Conservation (phyloP, 805 yeast genomes). For the Candida boleticola region DNA sequence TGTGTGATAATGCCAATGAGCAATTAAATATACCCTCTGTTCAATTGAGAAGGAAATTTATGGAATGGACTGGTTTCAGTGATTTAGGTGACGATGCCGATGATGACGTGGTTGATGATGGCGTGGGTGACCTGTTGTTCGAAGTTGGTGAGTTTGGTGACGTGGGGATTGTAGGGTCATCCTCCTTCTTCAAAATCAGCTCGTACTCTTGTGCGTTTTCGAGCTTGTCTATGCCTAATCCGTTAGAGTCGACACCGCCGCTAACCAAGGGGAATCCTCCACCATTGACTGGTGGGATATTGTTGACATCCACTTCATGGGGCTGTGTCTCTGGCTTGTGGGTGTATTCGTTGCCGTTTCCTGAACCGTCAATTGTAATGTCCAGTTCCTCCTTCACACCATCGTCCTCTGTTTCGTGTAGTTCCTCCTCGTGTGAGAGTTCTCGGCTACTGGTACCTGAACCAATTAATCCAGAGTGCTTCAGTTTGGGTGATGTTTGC, state of each 20-base stretch:
- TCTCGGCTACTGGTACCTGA: too few relatives aligned
- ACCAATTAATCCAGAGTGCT: not conserved
- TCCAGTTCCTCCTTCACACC: too few relatives aligned
- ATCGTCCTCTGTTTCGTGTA: too few relatives aligned
- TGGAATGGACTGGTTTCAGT: conserved; percentile 5
- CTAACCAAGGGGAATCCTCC: too few relatives aligned
- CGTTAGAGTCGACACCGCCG: not conserved
- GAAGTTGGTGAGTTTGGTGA: conserved; percentile 7
- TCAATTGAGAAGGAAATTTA: conserved; percentile 6
- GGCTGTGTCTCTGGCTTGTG: too few relatives aligned
- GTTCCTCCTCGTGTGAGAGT: too few relatives aligned
- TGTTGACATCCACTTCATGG: too few relatives aligned
- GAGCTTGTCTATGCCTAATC: not conserved
- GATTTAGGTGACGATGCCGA: not conserved
- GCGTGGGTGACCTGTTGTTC: conserved; percentile 1
- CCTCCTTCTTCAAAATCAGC: not conserved
- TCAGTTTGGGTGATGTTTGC: conserved; percentile 2
- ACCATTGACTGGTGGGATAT: too few relatives aligned
- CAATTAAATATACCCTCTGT: too few relatives aligned
- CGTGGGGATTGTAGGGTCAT: not conserved
- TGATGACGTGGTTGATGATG: not conserved
- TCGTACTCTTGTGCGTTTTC: not conserved
- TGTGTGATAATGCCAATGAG: too few relatives aligned
- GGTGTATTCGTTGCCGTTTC: not conserved
- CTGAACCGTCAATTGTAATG: too few relatives aligned